Evolutionary conservation across 176 grass and related monocot species (phyloP).

Genomic region (Secale cereale): DNA sequence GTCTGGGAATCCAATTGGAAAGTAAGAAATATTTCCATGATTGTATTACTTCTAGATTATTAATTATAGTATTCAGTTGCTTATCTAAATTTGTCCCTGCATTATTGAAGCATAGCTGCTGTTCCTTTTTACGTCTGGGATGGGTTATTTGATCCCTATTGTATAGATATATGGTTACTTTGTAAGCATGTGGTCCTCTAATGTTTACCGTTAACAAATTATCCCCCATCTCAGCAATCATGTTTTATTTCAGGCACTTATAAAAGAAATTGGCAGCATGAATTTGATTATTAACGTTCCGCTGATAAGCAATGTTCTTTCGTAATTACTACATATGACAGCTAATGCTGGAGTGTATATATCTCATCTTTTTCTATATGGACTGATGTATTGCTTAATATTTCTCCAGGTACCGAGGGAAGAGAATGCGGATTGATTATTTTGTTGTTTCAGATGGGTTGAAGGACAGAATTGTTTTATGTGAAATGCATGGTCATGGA

Average conservation of each 20-base stretch:
- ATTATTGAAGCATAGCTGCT: not conserved
- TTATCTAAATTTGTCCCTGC: not conserved
- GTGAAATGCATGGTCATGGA: constrained; percentile 85
- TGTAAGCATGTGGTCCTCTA: not conserved
- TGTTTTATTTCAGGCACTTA: constrained; percentile 16
- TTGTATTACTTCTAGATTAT: not conserved
- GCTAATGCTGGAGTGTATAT: not conserved
- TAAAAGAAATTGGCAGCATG: not conserved
- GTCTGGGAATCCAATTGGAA: constrained; percentile 90
- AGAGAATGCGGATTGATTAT: constrained; percentile 97
- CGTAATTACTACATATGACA: not conserved
- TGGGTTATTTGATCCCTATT: not conserved
- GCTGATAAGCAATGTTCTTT: constrained; percentile 15
- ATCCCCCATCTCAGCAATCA: not conserved
- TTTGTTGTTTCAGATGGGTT: constrained; percentile 69
- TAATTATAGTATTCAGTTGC: constrained; percentile 1
- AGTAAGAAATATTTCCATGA: constrained; percentile 55
- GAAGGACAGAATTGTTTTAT: constrained; percentile 66
- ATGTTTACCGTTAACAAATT: not conserved
- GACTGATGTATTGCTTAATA: constrained; percentile 16
- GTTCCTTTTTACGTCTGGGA: not conserved
- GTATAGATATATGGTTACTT: not conserved
- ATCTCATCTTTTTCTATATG: not conserved
- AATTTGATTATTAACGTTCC: constrained; percentile 12
- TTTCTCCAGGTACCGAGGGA: constrained; percentile 72